Conservation (phyloP, 495 filamentous ascomycete genomes). For the Aspergillus biplanus region DNA sequence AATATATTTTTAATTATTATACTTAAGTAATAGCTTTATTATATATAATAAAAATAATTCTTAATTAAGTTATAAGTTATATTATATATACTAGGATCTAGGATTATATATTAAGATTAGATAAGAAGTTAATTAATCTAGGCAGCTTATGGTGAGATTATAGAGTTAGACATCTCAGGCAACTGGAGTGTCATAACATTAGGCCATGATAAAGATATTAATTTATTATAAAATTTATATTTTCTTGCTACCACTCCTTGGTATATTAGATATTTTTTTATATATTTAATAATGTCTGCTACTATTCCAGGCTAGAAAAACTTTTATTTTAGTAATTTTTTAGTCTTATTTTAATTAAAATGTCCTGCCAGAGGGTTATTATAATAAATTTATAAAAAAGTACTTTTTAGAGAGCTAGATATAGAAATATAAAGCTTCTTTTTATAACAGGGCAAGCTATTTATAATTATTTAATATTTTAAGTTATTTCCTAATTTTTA, state of each 20-base stretch:
- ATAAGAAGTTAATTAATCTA: too few species aligned
- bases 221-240: constrained; percentile 6
- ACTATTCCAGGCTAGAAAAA: neutral
- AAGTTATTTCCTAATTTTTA: neutral
- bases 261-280: neutral
- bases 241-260: neutral
- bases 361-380: neutral
- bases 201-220: constrained; percentile 1
- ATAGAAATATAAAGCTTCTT: neutral
- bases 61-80: too few species aligned
- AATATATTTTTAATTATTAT: too few species aligned
- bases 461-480: neutral
- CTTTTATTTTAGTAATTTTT: constrained; percentile 2
- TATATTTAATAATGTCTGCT: neutral
- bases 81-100: too few species aligned
- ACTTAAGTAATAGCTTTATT: too few species aligned
- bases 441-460: neutral
- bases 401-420: constrained; percentile 1
- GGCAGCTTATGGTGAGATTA: too few species aligned
- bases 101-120: too few species aligned
- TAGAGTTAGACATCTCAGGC: too few species aligned
- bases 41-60: too few species aligned
- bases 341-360: neutral
- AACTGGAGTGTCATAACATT: too few species aligned
- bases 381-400: constrained; percentile 4